phyloP scores from a whole-genome alignment of 2,329 filamentous ascomycete genomes.

The Xylariaceae sp. region DNA sequence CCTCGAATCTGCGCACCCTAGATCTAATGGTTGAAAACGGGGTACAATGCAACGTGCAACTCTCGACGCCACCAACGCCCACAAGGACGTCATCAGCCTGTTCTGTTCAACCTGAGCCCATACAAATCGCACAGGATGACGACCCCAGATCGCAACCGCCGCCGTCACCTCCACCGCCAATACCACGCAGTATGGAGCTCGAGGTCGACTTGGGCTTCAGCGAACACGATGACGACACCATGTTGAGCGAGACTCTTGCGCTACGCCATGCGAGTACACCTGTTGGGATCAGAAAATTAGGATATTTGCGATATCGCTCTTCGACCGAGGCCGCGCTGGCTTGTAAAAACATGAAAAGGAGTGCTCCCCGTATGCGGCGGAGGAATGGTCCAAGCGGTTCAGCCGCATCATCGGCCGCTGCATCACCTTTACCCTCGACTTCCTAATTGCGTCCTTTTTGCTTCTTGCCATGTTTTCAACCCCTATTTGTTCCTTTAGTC shows the following conservation, averaged over 20 bases:
- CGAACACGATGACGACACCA: constrained; percentile 17
- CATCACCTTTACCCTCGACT: constrained; percentile 3
- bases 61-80: constrained; percentile 17
- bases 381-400: constrained; percentile 16
- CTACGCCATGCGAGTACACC: constrained; percentile 23
- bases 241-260: constrained; percentile 14
- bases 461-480: constrained; percentile 4
- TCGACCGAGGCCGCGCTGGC: constrained; percentile 25
- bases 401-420: constrained; percentile 4
- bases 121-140: constrained; percentile 7
- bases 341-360: constrained; percentile 29
- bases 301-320: constrained; percentile 24
- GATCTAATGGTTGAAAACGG: constrained; percentile 27
- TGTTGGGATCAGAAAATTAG: constrained; percentile 23
- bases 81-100: constrained; percentile 6
- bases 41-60: constrained; percentile 29
- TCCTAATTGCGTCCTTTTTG: constrained; percentile 2
- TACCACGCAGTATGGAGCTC: constrained; percentile 16
- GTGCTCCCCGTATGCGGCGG: constrained; percentile 27
- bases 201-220: constrained; percentile 21
- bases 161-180: constrained; percentile 8
- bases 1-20: constrained; percentile 19
- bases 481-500: constrained; percentile 10
- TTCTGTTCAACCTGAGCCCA: not conserved
- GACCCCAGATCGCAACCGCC: too few relatives aligned